These are phyloP conservation scores for Pestalotiopsis sp. DNA, from an alignment of 2,329 filamentous ascomycete species.

Conservation along the genomic window DNA sequence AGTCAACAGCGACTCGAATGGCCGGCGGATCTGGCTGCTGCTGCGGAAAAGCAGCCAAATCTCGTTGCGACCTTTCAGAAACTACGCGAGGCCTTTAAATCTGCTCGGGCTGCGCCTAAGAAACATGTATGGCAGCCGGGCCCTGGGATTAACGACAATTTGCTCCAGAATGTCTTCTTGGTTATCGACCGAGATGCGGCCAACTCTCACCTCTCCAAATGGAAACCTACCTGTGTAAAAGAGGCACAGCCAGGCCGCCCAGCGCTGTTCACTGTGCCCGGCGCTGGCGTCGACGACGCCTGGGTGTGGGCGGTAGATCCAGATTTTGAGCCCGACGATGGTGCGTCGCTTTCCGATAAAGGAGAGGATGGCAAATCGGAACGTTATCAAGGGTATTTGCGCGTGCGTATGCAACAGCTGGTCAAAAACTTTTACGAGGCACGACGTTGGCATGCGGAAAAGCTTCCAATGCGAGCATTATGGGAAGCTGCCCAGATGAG, in stretches of 20 bases:
- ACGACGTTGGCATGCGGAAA: background rate
- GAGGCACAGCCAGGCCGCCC: background rate
- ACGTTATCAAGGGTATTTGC: conserved; percentile 2
- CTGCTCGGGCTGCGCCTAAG: background rate
- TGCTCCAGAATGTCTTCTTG: background rate
- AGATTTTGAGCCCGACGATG: background rate
- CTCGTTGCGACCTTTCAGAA: background rate
- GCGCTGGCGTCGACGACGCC: background rate
- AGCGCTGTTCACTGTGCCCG: background rate
- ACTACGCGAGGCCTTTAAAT: background rate
- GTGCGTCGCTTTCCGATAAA: background rate
- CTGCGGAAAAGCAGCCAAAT: background rate
- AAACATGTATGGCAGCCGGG: background rate
- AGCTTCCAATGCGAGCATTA: background rate
- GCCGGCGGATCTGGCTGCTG: background rate
- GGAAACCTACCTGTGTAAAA: background rate
- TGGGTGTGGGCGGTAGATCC: conserved; percentile 11
- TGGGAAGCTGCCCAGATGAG: conserved; percentile 4
- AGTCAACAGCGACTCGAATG: background rate
- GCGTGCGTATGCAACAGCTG: conserved; percentile 8
- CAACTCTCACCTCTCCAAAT: background rate
- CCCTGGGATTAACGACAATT: background rate
- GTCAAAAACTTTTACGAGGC: conserved; percentile 10
- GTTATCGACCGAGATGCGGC: background rate
- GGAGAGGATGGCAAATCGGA: background rate